These are phyloP conservation scores for Wickerhamiella infanticola DNA, from an alignment of 1,139 yeast species.

Conservation along the genomic window DNA sequence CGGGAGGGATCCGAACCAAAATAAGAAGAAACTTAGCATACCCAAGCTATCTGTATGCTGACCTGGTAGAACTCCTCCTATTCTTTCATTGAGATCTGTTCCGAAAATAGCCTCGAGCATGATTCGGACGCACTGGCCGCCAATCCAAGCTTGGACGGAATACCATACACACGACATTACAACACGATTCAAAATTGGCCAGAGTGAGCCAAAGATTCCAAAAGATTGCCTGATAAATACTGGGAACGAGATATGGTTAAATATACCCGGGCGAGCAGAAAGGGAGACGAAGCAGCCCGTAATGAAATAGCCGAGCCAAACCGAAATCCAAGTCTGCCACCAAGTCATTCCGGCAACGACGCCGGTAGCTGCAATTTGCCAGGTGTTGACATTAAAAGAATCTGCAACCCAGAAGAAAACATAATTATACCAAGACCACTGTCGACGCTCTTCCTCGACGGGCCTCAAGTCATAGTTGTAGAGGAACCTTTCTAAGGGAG, in stretches of 20 bases:
- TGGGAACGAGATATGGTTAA: slow-evolving; percentile 27
- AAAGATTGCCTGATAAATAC: slow-evolving; percentile 26
- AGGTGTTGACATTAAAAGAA: slow-evolving; percentile 72
- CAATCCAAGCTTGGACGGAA: slow-evolving; percentile 63
- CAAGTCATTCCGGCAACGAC: slow-evolving; percentile 57
- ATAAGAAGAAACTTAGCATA: slow-evolving; percentile 59
- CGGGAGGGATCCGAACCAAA: slow-evolving; percentile 65
- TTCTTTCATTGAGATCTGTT: slow-evolving; percentile 16
- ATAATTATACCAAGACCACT: slow-evolving; percentile 71
- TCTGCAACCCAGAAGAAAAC: slow-evolving; percentile 78
- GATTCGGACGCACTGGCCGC: slow-evolving; percentile 65
- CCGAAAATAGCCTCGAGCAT: slow-evolving; percentile 31
- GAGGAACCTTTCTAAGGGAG: slow-evolving; percentile 22
- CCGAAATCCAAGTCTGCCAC: slow-evolving; percentile 85
- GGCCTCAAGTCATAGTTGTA: slow-evolving; percentile 65
- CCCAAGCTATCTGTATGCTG: slow-evolving; percentile 43
- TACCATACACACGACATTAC: slow-evolving; percentile 38
- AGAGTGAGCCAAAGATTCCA: slow-evolving; percentile 26
- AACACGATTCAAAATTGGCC: slow-evolving; percentile 27
- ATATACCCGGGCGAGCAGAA: slow-evolving; percentile 25
- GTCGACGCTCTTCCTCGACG: slow-evolving; percentile 45
- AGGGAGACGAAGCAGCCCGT: slow-evolving; percentile 22
- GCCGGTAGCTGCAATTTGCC: slow-evolving; percentile 85
- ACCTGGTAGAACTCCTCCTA: slow-evolving; percentile 6
- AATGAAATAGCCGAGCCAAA: slow-evolving; percentile 37